Percentiles rank a stretch among this genome's conserved stretches.
Evolutionary conservation across 2,329 filamentous ascomycete species (phyloP).

Genomic region (Pestalotiopsis fici): DNA sequence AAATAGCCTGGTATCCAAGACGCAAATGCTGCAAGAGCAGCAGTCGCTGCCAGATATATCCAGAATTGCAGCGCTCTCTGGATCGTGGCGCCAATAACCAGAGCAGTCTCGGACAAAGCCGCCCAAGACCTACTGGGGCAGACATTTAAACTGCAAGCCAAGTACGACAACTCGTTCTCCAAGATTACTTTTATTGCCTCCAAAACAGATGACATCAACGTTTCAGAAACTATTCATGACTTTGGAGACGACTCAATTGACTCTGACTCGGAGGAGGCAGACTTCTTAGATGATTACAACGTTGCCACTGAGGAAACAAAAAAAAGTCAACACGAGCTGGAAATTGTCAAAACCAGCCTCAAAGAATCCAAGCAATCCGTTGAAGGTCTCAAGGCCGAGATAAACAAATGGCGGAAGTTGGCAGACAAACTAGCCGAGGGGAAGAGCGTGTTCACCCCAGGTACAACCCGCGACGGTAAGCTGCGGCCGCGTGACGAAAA

Average conservation of each 20-base stretch:
- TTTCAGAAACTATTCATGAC: slow-evolving; percentile 29
- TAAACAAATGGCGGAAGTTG: slow-evolving; percentile 20
- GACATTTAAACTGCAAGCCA: slow-evolving; percentile 59
- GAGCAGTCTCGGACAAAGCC: slow-evolving; percentile 62
- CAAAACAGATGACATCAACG: slow-evolving; percentile 18
- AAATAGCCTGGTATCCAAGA: slow-evolving; percentile 49
- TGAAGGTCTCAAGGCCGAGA: slow-evolving; percentile 40
- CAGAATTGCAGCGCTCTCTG: slow-evolving; percentile 52
- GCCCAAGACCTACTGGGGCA: slow-evolving; percentile 58
- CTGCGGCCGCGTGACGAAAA: neutral
- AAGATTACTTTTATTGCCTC: slow-evolving; percentile 52
- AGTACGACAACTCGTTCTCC: slow-evolving; percentile 57
- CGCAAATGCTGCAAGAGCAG: slow-evolving; percentile 57
- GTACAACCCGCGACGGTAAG: slow-evolving; percentile 3
- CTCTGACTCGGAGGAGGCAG: slow-evolving; percentile 32
- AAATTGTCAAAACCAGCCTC: too few relatives aligned
- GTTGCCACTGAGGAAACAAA: neutral
- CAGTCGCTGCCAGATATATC: slow-evolving; percentile 60
- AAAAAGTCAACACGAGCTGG: neutral
- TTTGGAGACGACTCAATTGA: slow-evolving; percentile 36
- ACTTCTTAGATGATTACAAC: slow-evolving; percentile 1
- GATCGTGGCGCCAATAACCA: slow-evolving; percentile 62
- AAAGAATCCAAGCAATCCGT: too few relatives aligned
- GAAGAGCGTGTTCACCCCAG: neutral
- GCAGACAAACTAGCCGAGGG: neutral